Percentiles rank a stretch among this genome's conserved stretches.
Conservation (phyloP, 148 eudicot species). For the Heliamphora exappendiculata region DNA sequence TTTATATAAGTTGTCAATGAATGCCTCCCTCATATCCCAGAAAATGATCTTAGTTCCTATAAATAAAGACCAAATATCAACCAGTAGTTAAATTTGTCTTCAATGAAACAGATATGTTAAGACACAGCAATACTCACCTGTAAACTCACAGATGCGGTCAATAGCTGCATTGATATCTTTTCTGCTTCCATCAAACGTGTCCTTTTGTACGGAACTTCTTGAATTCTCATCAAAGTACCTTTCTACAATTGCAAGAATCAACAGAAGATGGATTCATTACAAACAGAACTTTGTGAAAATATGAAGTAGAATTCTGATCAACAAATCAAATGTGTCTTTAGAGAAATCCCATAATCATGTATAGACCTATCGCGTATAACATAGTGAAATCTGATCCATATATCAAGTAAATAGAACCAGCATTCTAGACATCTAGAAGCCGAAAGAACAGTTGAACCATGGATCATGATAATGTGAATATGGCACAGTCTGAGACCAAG, state of each 20-base stretch:
- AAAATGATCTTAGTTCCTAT: slow-evolving; percentile 89
- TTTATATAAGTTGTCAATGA: slow-evolving; percentile 80
- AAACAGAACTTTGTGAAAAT: neutral
- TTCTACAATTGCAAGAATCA: slow-evolving; percentile 33
- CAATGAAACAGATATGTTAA: slow-evolving; percentile 5
- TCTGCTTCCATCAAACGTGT: slow-evolving; percentile 84
- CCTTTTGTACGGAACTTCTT: slow-evolving; percentile 49
- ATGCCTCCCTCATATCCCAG: slow-evolving; percentile 89
- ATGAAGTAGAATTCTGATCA: neutral
- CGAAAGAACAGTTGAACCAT: neutral
- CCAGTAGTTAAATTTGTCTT: neutral
- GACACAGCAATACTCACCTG: slow-evolving; percentile 43
- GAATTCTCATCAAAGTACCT: slow-evolving; percentile 39
- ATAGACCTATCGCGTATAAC: neutral
- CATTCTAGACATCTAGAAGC: neutral
- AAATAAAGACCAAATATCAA: slow-evolving; percentile 13
- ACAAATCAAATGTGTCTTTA: neutral
- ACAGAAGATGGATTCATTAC: slow-evolving; percentile 2
- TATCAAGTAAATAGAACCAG: neutral
- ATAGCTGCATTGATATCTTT: slow-evolving; percentile 95
- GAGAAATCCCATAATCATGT: neutral
- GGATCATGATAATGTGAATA: neutral
- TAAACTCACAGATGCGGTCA: slow-evolving; percentile 83
- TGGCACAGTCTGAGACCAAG: neutral
- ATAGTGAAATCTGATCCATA: neutral